A percentile compares a stretch with the other conserved stretches of the same genome.
Evolutionary conservation across 495 filamentous ascomycete species (phyloP).

Genomic region (Penicillium canariense): DNA sequence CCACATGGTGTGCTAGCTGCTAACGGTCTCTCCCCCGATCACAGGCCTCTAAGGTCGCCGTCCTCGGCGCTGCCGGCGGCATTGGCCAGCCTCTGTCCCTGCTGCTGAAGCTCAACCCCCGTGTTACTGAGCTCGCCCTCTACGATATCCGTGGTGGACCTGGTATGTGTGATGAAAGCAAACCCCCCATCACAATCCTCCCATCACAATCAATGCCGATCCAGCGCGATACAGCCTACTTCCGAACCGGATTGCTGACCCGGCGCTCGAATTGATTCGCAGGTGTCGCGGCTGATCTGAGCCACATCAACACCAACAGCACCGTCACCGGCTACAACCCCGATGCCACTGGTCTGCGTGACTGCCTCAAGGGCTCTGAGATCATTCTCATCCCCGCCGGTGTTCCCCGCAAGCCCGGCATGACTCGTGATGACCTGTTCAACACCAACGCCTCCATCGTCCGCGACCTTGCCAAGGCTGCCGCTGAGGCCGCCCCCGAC

Average conservation of each 20-base stretch:
- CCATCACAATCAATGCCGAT: not conserved
- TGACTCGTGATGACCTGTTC: slow-evolving; percentile 99
- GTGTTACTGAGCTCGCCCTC: slow-evolving; percentile 86
- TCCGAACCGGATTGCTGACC: not conserved
- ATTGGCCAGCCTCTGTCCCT: slow-evolving; percentile 98
- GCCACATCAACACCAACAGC: slow-evolving; percentile 99
- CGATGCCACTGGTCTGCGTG: slow-evolving; percentile 68
- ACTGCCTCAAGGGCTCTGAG: slow-evolving; percentile 78
- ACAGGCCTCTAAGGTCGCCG: slow-evolving; percentile 93
- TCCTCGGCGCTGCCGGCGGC: slow-evolving; percentile 93
- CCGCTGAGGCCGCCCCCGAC: slow-evolving; percentile 81
- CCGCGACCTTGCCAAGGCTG: slow-evolving; percentile 95
- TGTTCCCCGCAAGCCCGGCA: slow-evolving; percentile 98
- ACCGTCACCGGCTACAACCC: slow-evolving; percentile 85
- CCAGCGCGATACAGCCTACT: not conserved
- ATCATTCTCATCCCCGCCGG: slow-evolving; percentile 97
- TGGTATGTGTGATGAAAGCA: slow-evolving; percentile 54
- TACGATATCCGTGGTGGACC: slow-evolving; percentile 96
- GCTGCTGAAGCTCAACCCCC: slow-evolving; percentile 95
- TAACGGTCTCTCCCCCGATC: slow-evolving; percentile 26
- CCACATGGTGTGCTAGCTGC: slow-evolving; percentile 15
- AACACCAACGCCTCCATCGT: slow-evolving; percentile 99
- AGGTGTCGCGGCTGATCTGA: slow-evolving; percentile 97
- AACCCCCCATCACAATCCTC: not conserved
- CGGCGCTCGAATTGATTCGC: not conserved